A percentile compares a stretch with the other conserved stretches of the same genome.
phyloP scores from a whole-genome alignment of 1,284 basidiomycete genomes.

The Cryptococcus sp. region DNA sequence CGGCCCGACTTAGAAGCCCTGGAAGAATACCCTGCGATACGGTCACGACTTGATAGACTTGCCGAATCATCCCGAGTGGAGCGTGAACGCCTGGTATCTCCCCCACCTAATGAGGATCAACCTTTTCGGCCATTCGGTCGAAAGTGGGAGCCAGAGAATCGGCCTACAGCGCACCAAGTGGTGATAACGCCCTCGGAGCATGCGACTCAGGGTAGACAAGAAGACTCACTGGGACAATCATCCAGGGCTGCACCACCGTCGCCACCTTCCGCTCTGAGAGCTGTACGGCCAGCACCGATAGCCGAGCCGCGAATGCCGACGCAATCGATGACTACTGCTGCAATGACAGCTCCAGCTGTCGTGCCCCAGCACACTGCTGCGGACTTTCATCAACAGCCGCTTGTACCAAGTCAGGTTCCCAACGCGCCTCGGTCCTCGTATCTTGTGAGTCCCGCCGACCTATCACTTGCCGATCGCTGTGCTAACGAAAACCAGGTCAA shows the following conservation, averaged over 20 bases:
- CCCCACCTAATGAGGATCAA: slow-evolving; percentile 3
- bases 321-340: neutral
- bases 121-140: slow-evolving; percentile 17
- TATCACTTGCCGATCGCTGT: neutral
- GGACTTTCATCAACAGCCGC: neutral
- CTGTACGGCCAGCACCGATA: slow-evolving; percentile 20
- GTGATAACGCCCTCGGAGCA: neutral
- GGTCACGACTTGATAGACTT: too few relatives aligned
- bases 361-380: neutral
- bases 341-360: neutral
- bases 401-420: neutral
- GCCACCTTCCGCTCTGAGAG: neutral
- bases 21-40: too few relatives aligned
- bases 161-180: neutral
- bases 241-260: too few relatives aligned
- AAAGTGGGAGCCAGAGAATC: neutral
- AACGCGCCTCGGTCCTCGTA: neutral
- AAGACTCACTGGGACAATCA: too few relatives aligned
- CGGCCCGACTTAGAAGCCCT: too few relatives aligned
- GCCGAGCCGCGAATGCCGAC: neutral
- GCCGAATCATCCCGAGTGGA: slow-evolving; percentile 4
- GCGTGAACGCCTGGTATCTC: slow-evolving; percentile 8
- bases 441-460: neutral
- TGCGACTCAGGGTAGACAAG: too few relatives aligned
- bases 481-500: slow-evolving; percentile 61